Percentiles rank a stretch among this genome's conserved stretches.
These are phyloP conservation scores for Physaria fendleri DNA, from an alignment of 345 rosid species.

Conservation along the genomic window DNA sequence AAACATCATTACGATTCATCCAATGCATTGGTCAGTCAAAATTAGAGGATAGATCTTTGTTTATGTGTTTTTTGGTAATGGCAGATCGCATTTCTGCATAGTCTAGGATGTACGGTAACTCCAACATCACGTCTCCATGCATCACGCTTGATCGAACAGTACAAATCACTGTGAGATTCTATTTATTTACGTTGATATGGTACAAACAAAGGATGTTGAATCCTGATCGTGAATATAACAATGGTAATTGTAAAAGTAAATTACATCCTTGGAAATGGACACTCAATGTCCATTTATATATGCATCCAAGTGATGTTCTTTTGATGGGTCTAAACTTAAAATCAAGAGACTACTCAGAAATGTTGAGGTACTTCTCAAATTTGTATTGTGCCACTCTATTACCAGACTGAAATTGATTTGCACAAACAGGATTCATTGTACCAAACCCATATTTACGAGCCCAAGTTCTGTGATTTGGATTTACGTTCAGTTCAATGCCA, in stretches of 20 bases:
- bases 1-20: too few species aligned
- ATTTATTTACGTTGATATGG: not conserved
- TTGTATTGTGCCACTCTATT: too few species aligned
- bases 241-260: not conserved
- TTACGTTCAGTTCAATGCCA: constrained; percentile 16
- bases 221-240: not conserved
- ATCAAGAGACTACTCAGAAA: too few species aligned
- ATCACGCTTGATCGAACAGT: constrained; percentile 79
- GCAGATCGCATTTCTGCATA: constrained; percentile 67
- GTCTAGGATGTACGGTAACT: constrained; percentile 67
- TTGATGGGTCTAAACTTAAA: too few species aligned
- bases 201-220: not conserved
- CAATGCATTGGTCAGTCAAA: not conserved
- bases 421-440: too few species aligned
- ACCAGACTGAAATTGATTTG: too few species aligned
- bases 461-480: not conserved
- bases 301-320: not conserved
- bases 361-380: too few species aligned
- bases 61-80: not conserved
- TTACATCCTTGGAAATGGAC: not conserved
- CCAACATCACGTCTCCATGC: constrained; percentile 95
- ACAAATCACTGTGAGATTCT: constrained; percentile 58
- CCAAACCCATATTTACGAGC: not conserved
- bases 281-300: not conserved
- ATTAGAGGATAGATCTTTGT: not conserved